Evolutionary conservation across 164 flowering plant species (phyloP), one percentile per base, ranked within the genome.

Genomic region (Magnolia changhungtana): DNA sequence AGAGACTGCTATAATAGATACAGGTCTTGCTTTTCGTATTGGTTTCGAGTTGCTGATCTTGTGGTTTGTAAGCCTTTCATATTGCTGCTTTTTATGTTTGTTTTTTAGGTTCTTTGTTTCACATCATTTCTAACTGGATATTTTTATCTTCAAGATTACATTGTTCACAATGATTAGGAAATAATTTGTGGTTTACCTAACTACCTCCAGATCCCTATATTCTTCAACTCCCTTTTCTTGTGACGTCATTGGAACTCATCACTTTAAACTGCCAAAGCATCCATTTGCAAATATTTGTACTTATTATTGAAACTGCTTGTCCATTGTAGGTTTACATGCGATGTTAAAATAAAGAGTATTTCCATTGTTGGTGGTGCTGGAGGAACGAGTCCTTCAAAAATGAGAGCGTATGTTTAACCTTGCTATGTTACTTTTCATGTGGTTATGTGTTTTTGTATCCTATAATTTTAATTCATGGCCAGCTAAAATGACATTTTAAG

Each of bases 301-400:
- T 37, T 37, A 4, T 37, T 37, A 37, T 37, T 37, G 6, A 55
- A 55, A 16, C 16, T 8, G 59, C 16, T 55, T 55, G 61, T 58
- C 10, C 51, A 58, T 85, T 29, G 71, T 76, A 93, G 99, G 79
- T 95, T 95, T 76, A 95, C 99, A 58, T 86, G 96, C 69, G 99
- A 95, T 82, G 98, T 95, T 63, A 95, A 95, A 88, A 89, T 95
- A 77, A 95, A 91, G 86, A 88, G 99, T 84, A 95, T 95, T 77
- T 91, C 99, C 58, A 74, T 95, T 83, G 85, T 95, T 80, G 99
- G 99, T 78, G 99, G 97, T 80, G 87, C 92, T 81, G 94, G 91
- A 82, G 98, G 98, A 78, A 91, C 91, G 71, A 93, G 98, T 80
- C 99, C 99, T 81, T 86, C 94, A 27, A 95, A 91, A 84, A 91